phyloP scores from a whole-genome alignment of 495 filamentous ascomycete genomes.

The Talaromyces trachyspermus region DNA sequence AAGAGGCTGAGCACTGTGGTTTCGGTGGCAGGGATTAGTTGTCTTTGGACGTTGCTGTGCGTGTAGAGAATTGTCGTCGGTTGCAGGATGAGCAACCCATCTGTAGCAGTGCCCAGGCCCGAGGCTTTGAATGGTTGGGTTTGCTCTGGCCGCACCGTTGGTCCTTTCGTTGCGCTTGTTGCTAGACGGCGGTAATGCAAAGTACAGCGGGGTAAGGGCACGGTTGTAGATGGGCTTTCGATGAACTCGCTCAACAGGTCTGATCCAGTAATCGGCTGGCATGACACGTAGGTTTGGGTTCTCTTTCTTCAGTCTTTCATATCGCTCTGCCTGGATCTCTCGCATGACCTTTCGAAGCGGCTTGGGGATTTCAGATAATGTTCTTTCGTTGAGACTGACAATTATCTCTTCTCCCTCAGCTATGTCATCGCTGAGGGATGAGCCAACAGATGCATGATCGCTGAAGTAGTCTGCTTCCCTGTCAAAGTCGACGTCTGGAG shows the following conservation, averaged over 20 bases:
- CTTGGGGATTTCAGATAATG: constrained; percentile 15
- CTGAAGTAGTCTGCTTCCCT: not conserved
- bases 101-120: constrained; percentile 2
- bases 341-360: constrained; percentile 21
- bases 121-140: not conserved
- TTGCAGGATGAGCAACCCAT: not conserved
- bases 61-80: not conserved
- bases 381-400: constrained; percentile 17
- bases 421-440: constrained; percentile 6
- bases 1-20: not conserved
- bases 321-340: constrained; percentile 18
- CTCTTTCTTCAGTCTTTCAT: constrained; percentile 9
- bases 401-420: constrained; percentile 21
- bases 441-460: not conserved
- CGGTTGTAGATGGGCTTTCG: not conserved
- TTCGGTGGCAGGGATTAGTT: not conserved
- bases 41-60: not conserved
- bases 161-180: not conserved
- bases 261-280: constrained; percentile 9
- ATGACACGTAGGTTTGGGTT: constrained; percentile 2
- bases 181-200: not conserved
- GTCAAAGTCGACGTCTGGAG: not conserved
- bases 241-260: not conserved
- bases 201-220: constrained; percentile 1
- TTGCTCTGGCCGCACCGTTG: not conserved